Base-by-base conservation (phyloP, 2,329 filamentous ascomycete genomes). In the Kalmusia sp. region DNA sequence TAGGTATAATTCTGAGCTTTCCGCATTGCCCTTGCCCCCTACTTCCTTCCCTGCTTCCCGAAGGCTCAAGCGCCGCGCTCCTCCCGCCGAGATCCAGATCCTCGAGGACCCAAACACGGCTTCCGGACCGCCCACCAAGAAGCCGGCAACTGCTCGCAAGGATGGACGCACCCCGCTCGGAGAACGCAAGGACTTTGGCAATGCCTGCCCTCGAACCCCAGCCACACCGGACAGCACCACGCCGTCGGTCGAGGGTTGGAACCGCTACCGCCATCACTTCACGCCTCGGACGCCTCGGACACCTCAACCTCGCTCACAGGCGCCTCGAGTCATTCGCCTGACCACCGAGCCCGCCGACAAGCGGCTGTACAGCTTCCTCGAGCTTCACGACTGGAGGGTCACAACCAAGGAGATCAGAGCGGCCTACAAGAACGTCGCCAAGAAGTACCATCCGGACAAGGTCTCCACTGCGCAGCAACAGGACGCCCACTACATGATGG, bases 401-500 rank as follows among this genome's bases (percentile, higher is more conserved):
- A 55, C 37, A 8, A 24, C 38, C 1, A 40, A 54, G 4, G 46
- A 54, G 30, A 65, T 70, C 51, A 54, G 44, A 9, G 25, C 31
- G 1, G 64, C 68, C 3, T 68, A 64, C 43, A 54, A 50, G 24
- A 58, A 47, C 19, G 49, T 54, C 2, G 61, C 62, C 0, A 27
- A 59, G 2, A 47, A 35, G 8, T 39, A 44, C n/a, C 68, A 70
- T 19, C 68, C 68, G 0, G 68, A 69, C 39, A 64, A 57, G 35
- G 63, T 54, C 1, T 8, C 49, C 1, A 54, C 50, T 2, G 41
- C 57, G 17, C 47, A 64, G 5, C 51, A 50, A 12, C 54, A 52
- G 12, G 31, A 22, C 6, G 65, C 68, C 1, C 64, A 59, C 1
- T 15, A 45, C 12, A 47, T 45, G 19, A 70, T 70, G 68, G 57